Evolutionary conservation across 495 filamentous ascomycete species (phyloP), one percentile per base, ranked within the genome.

Genomic region (Talaromyces trachyspermus): DNA sequence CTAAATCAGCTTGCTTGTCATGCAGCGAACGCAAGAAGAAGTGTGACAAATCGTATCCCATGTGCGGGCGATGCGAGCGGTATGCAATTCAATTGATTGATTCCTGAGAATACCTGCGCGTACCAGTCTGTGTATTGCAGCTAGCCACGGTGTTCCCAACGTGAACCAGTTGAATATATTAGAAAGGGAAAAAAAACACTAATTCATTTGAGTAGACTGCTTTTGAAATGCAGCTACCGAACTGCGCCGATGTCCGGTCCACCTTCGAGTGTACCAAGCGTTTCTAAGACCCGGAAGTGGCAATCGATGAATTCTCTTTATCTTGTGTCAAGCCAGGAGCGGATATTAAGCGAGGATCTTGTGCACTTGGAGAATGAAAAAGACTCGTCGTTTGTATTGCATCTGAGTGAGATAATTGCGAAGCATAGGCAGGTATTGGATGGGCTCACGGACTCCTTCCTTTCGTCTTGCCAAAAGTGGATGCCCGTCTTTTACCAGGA

Each of bases 1-100:
- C 42, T 8, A 24, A 18, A 9, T 30, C 29, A 2, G 42, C 29
- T 5, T 45, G 42, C 29, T 32, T 22, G 25, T 26, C 23, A 32
- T 45, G 42, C 19, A 45, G 29, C 17, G 25, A 30, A 24, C 42
- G 42, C 29, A 45, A 45, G 19, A 30, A 45, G 22, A 45, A 45
- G 29, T 45, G 42, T 23, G 42, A 45, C 26, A 45, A 45, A 20
- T 4, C 15, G 8, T 45, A 32, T 8, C 42, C 42, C 9, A 23
- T 20, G 30, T 45, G 42, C 19, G 25, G 26, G 20, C 42, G 26
- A 20, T 45, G 42, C 14, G 29, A 32, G 32, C 25, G 42, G 42
- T 45, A 45, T 32, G 42, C 25, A 22, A 19, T 19, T 26, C 0
- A 26, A 8, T 14, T 11, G 5, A 8, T 24, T 4, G 23, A 12